Evolutionary conservation across 1,139 yeast genomes (phyloP).

Genomic region (Geotrichum reessii): DNA sequence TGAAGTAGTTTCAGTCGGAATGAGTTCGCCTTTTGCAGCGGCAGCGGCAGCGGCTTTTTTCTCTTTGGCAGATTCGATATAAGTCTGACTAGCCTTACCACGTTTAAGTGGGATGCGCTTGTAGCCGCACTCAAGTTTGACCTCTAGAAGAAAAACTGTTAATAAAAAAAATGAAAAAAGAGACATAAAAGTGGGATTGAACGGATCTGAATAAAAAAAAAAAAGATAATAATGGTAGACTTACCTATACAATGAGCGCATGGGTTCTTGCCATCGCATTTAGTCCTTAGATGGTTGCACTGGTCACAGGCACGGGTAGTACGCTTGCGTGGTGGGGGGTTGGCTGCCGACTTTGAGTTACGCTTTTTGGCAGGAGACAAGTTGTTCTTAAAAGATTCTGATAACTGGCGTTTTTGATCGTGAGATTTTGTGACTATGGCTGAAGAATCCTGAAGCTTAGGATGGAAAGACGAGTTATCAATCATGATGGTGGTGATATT

Average conservation of each 20-base stretch:
- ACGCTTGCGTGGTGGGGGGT: conserved; percentile 24
- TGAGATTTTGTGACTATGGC: neutral
- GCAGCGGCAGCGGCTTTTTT: conserved; percentile 18
- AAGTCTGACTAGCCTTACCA: conserved; percentile 37
- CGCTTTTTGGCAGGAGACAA: conserved; percentile 3
- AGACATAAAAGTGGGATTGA: too few relatives aligned
- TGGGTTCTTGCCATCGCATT: conserved; percentile 40
- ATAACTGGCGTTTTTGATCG: neutral
- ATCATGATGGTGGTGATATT: neutral
- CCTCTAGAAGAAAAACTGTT: neutral
- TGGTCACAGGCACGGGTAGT: conserved; percentile 40
- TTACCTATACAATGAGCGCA: conserved; percentile 36
- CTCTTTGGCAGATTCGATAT: conserved; percentile 24
- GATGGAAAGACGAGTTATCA: neutral
- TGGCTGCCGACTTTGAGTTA: neutral
- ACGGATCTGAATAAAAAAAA: neutral
- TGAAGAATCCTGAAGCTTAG: neutral
- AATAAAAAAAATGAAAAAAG: neutral
- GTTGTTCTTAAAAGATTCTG: neutral
- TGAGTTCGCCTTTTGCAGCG: neutral
- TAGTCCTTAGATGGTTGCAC: conserved; percentile 40
- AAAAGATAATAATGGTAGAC: neutral
- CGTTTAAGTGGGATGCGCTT: conserved; percentile 38
- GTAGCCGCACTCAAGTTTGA: conserved; percentile 16
- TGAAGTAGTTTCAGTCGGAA: neutral